Conservation (phyloP, 495 filamentous ascomycete species). For the Parachaetomium inaequale region DNA sequence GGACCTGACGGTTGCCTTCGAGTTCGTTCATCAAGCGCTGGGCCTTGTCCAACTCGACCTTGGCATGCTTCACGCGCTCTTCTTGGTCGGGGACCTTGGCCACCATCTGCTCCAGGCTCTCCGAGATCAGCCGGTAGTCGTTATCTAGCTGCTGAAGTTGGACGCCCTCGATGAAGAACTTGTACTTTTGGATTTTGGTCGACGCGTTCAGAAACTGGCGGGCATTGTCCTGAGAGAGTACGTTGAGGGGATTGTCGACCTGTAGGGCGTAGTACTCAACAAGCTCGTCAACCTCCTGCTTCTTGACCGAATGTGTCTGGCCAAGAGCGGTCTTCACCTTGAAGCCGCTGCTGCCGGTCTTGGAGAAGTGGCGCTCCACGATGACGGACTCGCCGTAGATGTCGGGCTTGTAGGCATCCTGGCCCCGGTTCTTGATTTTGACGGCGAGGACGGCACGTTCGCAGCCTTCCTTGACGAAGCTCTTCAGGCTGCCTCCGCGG, state of each 20-base stretch:
- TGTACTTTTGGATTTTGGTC: slow-evolving; percentile 80
- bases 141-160: slow-evolving; percentile 88
- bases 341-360: slow-evolving; percentile 73
- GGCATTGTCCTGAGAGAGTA: slow-evolving; percentile 94
- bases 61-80: slow-evolving; percentile 61
- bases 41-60: slow-evolving; percentile 38
- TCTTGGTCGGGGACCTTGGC: slow-evolving; percentile 45
- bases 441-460: slow-evolving; percentile 60
- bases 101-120: slow-evolving; percentile 47
- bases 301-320: slow-evolving; percentile 75
- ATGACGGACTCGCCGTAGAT: slow-evolving; percentile 82
- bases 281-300: slow-evolving; percentile 85
- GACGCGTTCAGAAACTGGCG: slow-evolving; percentile 89
- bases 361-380: slow-evolving; percentile 83
- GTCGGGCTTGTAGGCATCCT: slow-evolving; percentile 77
- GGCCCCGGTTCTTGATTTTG: slow-evolving; percentile 83
- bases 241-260: slow-evolving; percentile 95
- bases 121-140: slow-evolving; percentile 76
- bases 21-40: slow-evolving; percentile 51
- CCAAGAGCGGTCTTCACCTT: slow-evolving; percentile 74
- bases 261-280: slow-evolving; percentile 90
- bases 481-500: slow-evolving; percentile 84
- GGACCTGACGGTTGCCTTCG: slow-evolving; percentile 55
- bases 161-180: slow-evolving; percentile 93
- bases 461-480: slow-evolving; percentile 85